phyloP scores from a whole-genome alignment of 805 yeast species.

The Lachancea lanzarotensis region DNA sequence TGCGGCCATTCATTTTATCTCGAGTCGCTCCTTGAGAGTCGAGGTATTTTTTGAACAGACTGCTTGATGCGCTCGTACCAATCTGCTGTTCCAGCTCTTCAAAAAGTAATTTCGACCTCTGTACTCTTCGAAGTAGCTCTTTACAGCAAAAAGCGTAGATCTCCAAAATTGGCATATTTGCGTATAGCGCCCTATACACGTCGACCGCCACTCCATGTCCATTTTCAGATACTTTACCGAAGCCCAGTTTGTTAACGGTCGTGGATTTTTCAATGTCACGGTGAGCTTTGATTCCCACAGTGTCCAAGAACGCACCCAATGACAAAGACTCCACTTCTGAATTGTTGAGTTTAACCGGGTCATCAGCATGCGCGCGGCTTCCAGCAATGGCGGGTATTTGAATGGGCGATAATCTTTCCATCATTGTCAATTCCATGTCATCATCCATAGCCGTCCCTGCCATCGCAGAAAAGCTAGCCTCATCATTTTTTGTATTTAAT shows the following conservation, averaged over 20 bases:
- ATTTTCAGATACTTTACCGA: not conserved
- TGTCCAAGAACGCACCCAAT: conserved; percentile 12
- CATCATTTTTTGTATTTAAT: not conserved
- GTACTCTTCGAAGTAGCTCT: conserved; percentile 46
- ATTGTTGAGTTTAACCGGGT: not conserved
- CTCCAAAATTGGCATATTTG: conserved; percentile 32
- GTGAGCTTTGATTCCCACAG: conserved; percentile 17
- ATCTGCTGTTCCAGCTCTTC: conserved; percentile 42
- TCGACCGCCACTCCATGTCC: conserved; percentile 6
- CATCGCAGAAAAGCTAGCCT: not conserved
- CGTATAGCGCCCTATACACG: conserved; percentile 17
- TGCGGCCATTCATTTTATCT: conserved; percentile 40
- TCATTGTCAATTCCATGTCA: conserved; percentile 18
- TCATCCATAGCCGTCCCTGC: conserved; percentile 1
- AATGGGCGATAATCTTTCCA: conserved; percentile 27
- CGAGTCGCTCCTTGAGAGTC: conserved; percentile 35
- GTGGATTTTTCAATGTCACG: not conserved
- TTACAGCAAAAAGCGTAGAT: conserved; percentile 48
- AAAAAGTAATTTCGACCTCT: conserved; percentile 43
- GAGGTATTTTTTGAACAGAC: conserved; percentile 44
- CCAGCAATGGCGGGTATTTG: not conserved
- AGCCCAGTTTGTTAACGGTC: not conserved
- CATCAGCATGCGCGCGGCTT: not conserved
- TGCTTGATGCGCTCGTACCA: conserved; percentile 40
- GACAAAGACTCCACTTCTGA: not conserved